Evolutionary conservation across 2,329 filamentous ascomycete species (phyloP).

Genomic region (Pseudocercospora musae): DNA sequence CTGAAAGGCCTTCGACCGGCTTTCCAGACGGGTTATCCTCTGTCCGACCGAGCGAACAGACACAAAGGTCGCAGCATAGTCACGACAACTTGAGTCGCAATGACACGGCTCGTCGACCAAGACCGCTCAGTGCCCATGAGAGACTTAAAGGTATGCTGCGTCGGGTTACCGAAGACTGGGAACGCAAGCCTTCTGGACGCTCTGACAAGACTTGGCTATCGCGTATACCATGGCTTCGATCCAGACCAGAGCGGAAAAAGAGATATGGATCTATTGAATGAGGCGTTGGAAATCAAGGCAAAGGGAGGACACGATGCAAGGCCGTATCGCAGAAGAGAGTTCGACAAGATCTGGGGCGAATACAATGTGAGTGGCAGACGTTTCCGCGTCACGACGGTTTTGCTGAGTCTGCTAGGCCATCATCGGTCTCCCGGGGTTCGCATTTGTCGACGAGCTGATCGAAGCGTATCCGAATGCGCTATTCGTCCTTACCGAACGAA

Average conservation of each 20-base stretch:
- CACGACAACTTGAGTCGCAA: not conserved
- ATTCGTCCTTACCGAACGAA: slow-evolving; percentile 46
- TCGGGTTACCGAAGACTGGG: slow-evolving; percentile 8
- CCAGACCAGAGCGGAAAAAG: not conserved
- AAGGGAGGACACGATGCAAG: not conserved
- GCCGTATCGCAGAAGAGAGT: slow-evolving; percentile 4
- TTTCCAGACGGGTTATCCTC: not conserved
- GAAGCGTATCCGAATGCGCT: slow-evolving; percentile 65
- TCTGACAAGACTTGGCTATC: not conserved
- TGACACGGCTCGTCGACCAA: slow-evolving; percentile 10
- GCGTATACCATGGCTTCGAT: not conserved
- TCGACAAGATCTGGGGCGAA: slow-evolving; percentile 19
- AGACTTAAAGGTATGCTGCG: slow-evolving; percentile 14
- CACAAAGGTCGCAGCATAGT: not conserved
- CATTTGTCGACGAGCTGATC: slow-evolving; percentile 37
- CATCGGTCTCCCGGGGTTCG: slow-evolving; percentile 23
- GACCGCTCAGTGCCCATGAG: slow-evolving; percentile 11
- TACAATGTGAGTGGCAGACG: slow-evolving; percentile 3
- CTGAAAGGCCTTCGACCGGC: not conserved
- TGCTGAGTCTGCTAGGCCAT: slow-evolving; percentile 8
- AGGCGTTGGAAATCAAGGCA: slow-evolving; percentile 6
- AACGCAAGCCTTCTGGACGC: not conserved
- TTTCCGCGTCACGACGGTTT: not conserved
- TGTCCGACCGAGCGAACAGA: not conserved
- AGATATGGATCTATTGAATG: slow-evolving; percentile 17